Percentiles rank a stretch among this genome's conserved stretches.
Evolutionary conservation across 139 green algal genomes (phyloP).

Genomic region (Auxenochlorella pyrenoidosa): DNA sequence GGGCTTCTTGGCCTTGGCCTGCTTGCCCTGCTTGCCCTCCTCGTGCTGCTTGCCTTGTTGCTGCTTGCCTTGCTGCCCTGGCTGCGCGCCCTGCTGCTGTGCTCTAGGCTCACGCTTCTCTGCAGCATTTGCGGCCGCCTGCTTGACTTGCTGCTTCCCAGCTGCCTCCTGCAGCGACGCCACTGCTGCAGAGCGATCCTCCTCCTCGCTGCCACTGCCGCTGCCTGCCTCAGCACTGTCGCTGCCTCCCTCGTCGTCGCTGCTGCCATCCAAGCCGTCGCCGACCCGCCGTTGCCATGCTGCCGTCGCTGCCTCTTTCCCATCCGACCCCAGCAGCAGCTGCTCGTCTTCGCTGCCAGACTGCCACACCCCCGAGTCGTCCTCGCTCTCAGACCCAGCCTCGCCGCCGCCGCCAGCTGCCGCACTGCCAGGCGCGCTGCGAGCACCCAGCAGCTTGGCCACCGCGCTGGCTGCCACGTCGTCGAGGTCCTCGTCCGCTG

Average conservation of each 20-base stretch:
- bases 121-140: background rate
- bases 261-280: background rate
- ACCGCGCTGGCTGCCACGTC: background rate
- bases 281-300: background rate
- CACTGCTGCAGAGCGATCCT: background rate
- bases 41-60: conserved; percentile 6
- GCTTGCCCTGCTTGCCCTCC: background rate
- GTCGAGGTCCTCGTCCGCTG: background rate
- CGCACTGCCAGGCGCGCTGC: background rate
- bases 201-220: conserved; percentile 1
- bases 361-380: conserved; percentile 20
- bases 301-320: background rate
- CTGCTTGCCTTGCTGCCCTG: background rate
- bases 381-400: background rate
- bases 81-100: background rate
- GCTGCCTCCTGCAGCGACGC: background rate
- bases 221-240: background rate
- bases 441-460: conserved; percentile 29
- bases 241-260: background rate
- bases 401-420: background rate
- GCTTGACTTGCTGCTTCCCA: background rate
- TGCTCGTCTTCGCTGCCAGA: conserved; percentile 17
- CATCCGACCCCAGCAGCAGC: conserved; percentile 3
- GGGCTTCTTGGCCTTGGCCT: conserved; percentile 45
- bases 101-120: too few species aligned